These are phyloP conservation scores for Panellus pusillus DNA, from an alignment of 768 basidiomycete species.

Conservation along the genomic window DNA sequence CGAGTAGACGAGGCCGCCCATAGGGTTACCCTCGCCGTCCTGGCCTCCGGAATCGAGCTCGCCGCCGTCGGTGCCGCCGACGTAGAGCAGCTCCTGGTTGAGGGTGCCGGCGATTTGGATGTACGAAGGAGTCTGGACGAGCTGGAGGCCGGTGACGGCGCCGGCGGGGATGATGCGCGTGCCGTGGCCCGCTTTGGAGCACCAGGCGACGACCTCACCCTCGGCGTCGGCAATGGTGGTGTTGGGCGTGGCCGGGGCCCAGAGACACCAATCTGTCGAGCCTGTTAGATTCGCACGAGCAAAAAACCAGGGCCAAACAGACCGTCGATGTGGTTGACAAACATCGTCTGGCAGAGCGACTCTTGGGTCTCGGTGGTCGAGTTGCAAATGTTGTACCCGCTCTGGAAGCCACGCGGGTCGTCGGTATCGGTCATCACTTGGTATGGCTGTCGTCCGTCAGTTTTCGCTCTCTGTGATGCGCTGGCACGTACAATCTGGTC, in stretches of 20 bases:
- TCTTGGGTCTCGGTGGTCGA: slow-evolving; percentile 53
- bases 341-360: slow-evolving; percentile 59
- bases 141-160: slow-evolving; percentile 56
- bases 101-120: slow-evolving; percentile 57
- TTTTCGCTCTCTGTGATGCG: neutral
- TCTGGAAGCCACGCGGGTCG: slow-evolving; percentile 49
- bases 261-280: slow-evolving; percentile 56
- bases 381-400: slow-evolving; percentile 63
- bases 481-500: slow-evolving; percentile 7
- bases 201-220: slow-evolving; percentile 65
- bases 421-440: slow-evolving; percentile 19
- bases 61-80: slow-evolving; percentile 38
- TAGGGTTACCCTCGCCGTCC: slow-evolving; percentile 58
- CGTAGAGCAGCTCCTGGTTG: slow-evolving; percentile 42
- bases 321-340: slow-evolving; percentile 55
- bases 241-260: slow-evolving; percentile 48
- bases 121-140: slow-evolving; percentile 53
- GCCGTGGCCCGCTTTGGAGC: slow-evolving; percentile 61
- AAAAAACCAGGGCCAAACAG: slow-evolving; percentile 3
- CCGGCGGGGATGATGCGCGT: slow-evolving; percentile 62
- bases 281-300: neutral
- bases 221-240: slow-evolving; percentile 60
- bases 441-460: slow-evolving; percentile 13
- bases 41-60: slow-evolving; percentile 60
- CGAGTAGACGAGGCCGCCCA: slow-evolving; percentile 54